A percentile compares a stretch with the other conserved stretches of the same genome.
phyloP scores from a whole-genome alignment of 225 moss, liverwort and hornwort genomes.

The Straminergon stramineum region DNA sequence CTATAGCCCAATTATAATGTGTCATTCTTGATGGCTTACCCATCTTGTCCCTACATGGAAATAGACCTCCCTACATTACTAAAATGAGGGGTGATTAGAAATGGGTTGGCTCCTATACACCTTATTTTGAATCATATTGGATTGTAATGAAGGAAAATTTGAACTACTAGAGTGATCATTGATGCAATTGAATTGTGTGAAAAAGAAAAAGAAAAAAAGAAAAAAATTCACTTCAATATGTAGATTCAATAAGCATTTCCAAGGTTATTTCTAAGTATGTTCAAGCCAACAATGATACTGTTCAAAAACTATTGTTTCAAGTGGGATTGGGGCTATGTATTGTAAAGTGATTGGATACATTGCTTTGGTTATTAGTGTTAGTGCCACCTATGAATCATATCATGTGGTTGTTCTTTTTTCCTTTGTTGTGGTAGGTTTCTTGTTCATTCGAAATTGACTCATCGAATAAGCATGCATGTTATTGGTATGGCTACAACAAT shows the following conservation, averaged over 20 bases:
- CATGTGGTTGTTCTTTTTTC: not conserved
- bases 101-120: not conserved
- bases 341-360: not conserved
- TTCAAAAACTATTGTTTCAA: not conserved
- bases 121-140: not conserved
- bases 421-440: not conserved
- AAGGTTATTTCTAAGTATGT: not conserved
- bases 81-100: too few relatives aligned
- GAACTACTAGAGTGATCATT: too few relatives aligned
- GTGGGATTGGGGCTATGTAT: not conserved
- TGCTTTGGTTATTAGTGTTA: not conserved
- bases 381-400: not conserved
- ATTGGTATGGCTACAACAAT: not conserved
- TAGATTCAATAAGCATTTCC: not conserved
- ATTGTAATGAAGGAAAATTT: too few relatives aligned
- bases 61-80: too few relatives aligned
- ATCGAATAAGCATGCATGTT: accelerated
- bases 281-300: accelerated
- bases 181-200: too few relatives aligned
- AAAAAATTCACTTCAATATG: too few relatives aligned
- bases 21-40: too few relatives aligned
- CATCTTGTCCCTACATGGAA: too few relatives aligned
- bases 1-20: too few relatives aligned
- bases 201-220: too few relatives aligned
- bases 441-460: not conserved